A percentile compares a stretch with the other conserved stretches of the same genome.
Conservation (phyloP, 1,284 basidiomycete species). For the Psilocybe mexicana region DNA sequence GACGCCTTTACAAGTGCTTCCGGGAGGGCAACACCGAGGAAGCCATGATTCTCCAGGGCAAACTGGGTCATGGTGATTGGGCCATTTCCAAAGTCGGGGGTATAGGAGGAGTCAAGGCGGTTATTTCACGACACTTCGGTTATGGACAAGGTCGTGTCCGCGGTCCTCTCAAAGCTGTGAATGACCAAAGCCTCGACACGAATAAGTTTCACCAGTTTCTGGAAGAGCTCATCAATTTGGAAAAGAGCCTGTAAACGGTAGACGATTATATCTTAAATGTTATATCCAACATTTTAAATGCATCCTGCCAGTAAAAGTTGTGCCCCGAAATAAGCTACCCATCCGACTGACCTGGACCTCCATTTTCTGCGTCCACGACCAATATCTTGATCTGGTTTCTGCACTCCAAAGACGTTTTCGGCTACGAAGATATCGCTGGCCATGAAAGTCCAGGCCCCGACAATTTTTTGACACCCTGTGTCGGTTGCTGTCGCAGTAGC, state of each 20-base stretch:
- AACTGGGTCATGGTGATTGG: slow-evolving; percentile 75
- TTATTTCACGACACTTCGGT: slow-evolving; percentile 68
- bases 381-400: neutral
- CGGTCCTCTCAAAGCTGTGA: slow-evolving; percentile 52
- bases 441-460: slow-evolving; percentile 24
- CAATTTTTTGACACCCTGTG: slow-evolving; percentile 19
- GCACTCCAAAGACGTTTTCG: slow-evolving; percentile 21
- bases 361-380: slow-evolving; percentile 17
- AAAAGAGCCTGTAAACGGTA: slow-evolving; percentile 42
- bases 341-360: slow-evolving; percentile 22
- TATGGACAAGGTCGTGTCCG: slow-evolving; percentile 63
- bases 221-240: slow-evolving; percentile 62
- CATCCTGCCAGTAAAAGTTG: slow-evolving; percentile 24
- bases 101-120: slow-evolving; percentile 69
- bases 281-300: slow-evolving; percentile 11
- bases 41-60: slow-evolving; percentile 69
- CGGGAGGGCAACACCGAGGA: slow-evolving; percentile 61
- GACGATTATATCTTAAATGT: neutral
- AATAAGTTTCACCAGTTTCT: slow-evolving; percentile 39
- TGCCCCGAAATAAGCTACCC: slow-evolving; percentile 24
- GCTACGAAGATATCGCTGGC: slow-evolving; percentile 26
- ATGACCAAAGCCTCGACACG: slow-evolving; percentile 28
- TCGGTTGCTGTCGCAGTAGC: slow-evolving; percentile 27
- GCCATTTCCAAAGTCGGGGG: slow-evolving; percentile 71
- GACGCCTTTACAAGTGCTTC: slow-evolving; percentile 58